phyloP scores from a whole-genome alignment of 106 monocot genomes.

The Chionographis japonica region DNA sequence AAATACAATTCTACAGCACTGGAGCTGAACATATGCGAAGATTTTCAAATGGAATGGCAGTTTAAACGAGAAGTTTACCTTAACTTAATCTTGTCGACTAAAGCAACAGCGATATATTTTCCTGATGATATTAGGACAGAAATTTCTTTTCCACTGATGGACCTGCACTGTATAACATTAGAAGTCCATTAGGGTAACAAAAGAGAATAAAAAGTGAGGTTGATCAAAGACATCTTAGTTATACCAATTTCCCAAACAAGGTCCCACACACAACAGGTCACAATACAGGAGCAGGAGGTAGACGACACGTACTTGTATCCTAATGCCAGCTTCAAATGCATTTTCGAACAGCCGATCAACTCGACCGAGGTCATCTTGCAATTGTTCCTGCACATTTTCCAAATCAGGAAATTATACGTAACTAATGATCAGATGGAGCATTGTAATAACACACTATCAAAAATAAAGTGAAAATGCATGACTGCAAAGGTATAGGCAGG shows the following conservation, averaged over 20 bases:
- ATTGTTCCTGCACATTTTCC: conserved; percentile 44
- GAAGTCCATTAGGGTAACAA: conserved; percentile 15
- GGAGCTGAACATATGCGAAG: no score
- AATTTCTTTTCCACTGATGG: conserved; percentile 62
- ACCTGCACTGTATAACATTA: conserved; percentile 57
- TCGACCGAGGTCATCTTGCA: conserved; percentile 51
- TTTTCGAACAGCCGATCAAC: conserved; percentile 57
- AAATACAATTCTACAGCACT: no score
- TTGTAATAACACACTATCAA: no score
- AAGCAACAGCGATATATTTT: conserved; percentile 55
- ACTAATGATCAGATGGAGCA: no score
- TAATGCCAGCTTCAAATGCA: conserved; percentile 62
- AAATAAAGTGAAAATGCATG: neutral
- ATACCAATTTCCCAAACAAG: no score
- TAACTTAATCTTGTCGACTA: conserved; percentile 74
- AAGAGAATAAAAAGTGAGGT: neutral
- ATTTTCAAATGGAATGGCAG: no score
- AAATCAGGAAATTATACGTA: neutral
- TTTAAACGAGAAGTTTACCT: conserved; percentile 22
- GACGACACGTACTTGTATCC: conserved; percentile 43
- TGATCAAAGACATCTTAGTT: no score
- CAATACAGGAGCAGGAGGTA: no score
- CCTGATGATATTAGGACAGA: conserved; percentile 53
- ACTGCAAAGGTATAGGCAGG: no score
- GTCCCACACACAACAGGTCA: neutral